Percentiles rank a stretch among this genome's conserved stretches.
These are phyloP conservation scores for Cerioporus squamosus DNA, from an alignment of 1,284 basidiomycete genomes.

Conservation along the genomic window DNA sequence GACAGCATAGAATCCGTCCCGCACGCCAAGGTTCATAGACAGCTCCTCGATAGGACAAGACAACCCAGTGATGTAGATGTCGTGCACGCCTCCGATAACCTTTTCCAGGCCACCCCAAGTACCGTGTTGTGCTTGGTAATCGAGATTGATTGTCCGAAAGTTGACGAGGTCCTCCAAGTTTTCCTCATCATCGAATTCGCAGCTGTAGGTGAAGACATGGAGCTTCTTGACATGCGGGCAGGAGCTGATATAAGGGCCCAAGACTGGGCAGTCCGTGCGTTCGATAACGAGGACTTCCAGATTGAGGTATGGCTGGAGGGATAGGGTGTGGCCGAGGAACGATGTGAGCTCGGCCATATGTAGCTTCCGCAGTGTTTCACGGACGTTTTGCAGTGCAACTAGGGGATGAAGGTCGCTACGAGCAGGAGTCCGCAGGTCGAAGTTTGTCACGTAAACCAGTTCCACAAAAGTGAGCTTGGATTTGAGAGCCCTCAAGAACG, in stretches of 20 bases:
- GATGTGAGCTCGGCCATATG: no score
- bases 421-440: no score
- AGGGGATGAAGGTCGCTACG: no score
- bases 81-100: slow-evolving; percentile 2
- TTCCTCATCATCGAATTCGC: background rate
- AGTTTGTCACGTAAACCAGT: no score
- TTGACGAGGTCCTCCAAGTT: background rate
- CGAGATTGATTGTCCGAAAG: background rate
- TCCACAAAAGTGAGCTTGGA: no score
- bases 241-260: slow-evolving; percentile 5
- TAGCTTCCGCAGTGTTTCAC: no score
- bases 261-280: slow-evolving; percentile 5
- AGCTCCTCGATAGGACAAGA: slow-evolving; percentile 1
- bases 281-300: slow-evolving; percentile 2
- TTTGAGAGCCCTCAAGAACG: no score
- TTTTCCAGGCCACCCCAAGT: slow-evolving; percentile 6
- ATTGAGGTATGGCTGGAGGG: no score
- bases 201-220: background rate
- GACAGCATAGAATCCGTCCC: background rate
- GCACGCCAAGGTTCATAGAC: background rate
- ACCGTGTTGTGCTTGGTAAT: background rate
- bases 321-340: no score
- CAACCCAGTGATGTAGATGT: slow-evolving; percentile 5
- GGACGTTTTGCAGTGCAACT: no score
- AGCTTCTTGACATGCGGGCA: slow-evolving; percentile 7